phyloP scores from a whole-genome alignment of 192 early-diverging fungal genomes.

The Coemansia sp. region DNA sequence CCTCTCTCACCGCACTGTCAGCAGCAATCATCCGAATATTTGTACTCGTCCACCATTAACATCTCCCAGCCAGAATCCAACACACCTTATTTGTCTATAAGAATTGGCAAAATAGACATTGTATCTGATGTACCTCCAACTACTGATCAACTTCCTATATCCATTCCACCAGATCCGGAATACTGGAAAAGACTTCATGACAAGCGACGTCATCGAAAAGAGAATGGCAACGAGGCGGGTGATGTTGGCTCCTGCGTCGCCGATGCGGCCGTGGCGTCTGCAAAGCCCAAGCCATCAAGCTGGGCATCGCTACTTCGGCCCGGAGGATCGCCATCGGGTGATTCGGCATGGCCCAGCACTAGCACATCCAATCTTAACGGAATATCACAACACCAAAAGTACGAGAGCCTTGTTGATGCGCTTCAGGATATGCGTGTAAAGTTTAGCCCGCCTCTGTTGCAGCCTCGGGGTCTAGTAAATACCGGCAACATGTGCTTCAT shows the following conservation, averaged over 20 bases:
- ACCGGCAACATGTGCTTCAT: slow-evolving; percentile 98
- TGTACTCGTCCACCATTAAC: slow-evolving; percentile 6
- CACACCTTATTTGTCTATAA: slow-evolving; percentile 8
- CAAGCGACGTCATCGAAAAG: slow-evolving; percentile 26
- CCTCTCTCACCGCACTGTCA: not conserved
- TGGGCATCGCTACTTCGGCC: slow-evolving; percentile 43
- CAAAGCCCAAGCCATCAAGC: slow-evolving; percentile 30
- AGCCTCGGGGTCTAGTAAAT: slow-evolving; percentile 93
- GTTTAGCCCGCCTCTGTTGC: slow-evolving; percentile 47
- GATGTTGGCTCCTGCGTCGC: not conserved
- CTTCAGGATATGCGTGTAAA: slow-evolving; percentile 24
- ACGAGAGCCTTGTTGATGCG: slow-evolving; percentile 35
- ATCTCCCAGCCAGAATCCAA: not conserved
- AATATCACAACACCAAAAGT: slow-evolving; percentile 11
- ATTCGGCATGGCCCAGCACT: not conserved
- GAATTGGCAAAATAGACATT: slow-evolving; percentile 26
- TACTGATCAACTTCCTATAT: slow-evolving; percentile 15
- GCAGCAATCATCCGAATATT: slow-evolving; percentile 3
- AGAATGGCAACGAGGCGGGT: not conserved
- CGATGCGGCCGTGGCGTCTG: not conserved
- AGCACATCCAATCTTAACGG: slow-evolving; percentile 53
- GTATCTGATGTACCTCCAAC: slow-evolving; percentile 1
- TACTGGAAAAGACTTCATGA: slow-evolving; percentile 23
- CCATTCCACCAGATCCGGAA: slow-evolving; percentile 29
- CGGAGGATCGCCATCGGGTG: not conserved